phyloP scores from a whole-genome alignment of 2,329 filamentous ascomycete genomes.

The Xylariaceae sp. region DNA sequence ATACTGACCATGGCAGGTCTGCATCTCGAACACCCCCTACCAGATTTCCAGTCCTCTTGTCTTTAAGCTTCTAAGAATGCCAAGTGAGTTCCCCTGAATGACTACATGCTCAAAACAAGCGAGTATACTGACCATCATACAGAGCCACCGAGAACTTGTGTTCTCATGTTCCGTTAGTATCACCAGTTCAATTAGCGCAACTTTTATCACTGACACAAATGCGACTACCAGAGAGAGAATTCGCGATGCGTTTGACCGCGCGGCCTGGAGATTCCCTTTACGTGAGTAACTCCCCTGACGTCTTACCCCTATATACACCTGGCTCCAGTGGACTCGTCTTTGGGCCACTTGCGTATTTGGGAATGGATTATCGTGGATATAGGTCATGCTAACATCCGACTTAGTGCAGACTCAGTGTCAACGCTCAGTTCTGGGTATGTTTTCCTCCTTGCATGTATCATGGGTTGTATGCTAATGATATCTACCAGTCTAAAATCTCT shows the following conservation, averaged over 20 bases:
- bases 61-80: slow-evolving; percentile 80
- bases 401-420: slow-evolving; percentile 73
- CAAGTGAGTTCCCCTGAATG: slow-evolving; percentile 27
- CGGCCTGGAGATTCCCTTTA: slow-evolving; percentile 85
- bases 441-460: background rate
- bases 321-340: background rate
- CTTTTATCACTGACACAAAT: background rate
- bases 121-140: slow-evolving; percentile 1
- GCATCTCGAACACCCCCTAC: slow-evolving; percentile 73
- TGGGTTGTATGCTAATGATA: background rate
- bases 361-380: background rate
- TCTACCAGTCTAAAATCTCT: slow-evolving; percentile 38
- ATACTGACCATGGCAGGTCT: slow-evolving; percentile 38
- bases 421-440: slow-evolving; percentile 81
- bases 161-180: slow-evolving; percentile 96
- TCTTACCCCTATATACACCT: background rate
- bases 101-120: background rate
- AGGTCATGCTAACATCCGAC: slow-evolving; percentile 3
- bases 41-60: slow-evolving; percentile 83
- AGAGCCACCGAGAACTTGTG: slow-evolving; percentile 70
- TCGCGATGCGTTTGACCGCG: slow-evolving; percentile 51
- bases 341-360: background rate
- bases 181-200: slow-evolving; percentile 42
- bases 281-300: slow-evolving; percentile 20
- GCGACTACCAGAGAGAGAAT: slow-evolving; percentile 13